phyloP scores from a whole-genome alignment of 129 eudicot species.

The Calendula officinalis region DNA sequence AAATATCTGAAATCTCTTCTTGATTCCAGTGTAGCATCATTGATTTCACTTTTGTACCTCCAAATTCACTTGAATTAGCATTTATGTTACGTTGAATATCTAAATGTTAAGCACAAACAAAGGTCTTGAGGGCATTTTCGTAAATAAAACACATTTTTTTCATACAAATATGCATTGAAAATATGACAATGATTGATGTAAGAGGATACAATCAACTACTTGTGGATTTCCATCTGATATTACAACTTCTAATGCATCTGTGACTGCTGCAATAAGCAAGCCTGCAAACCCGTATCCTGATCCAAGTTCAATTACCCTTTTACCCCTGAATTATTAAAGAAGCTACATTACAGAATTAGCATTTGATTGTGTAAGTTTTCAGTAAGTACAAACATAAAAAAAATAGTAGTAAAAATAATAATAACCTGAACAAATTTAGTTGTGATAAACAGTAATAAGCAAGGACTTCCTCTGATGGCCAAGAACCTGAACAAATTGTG shows the following conservation, averaged over 20 bases:
- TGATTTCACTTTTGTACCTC: constrained; percentile 56
- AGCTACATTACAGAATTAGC: constrained; percentile 4
- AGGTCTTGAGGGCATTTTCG: background rate
- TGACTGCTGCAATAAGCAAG: constrained; percentile 65
- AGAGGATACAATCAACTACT: constrained; percentile 99
- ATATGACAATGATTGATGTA: constrained; percentile 6
- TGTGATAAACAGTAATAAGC: constrained; percentile 82
- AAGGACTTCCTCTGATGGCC: constrained; percentile 99
- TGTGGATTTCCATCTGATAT: constrained; percentile 99
- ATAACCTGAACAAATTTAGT: constrained; percentile 67
- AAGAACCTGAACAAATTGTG: too few relatives aligned
- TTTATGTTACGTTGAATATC: constrained; percentile 78
- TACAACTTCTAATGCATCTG: constrained; percentile 85
- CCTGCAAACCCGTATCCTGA: constrained; percentile 97
- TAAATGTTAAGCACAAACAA: constrained; percentile 55
- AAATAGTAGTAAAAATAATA: background rate
- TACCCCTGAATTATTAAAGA: constrained; percentile 45
- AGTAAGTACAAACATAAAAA: background rate
- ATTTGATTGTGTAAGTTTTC: constrained; percentile 10
- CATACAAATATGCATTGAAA: background rate
- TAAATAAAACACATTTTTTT: background rate
- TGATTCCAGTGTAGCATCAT: constrained; percentile 87
- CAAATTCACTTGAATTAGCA: constrained; percentile 65
- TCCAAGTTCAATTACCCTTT: constrained; percentile 89
- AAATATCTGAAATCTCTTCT: constrained; percentile 37